phyloP scores from a whole-genome alignment of 2,329 filamentous ascomycete genomes.

The Eurotiales sp. region DNA sequence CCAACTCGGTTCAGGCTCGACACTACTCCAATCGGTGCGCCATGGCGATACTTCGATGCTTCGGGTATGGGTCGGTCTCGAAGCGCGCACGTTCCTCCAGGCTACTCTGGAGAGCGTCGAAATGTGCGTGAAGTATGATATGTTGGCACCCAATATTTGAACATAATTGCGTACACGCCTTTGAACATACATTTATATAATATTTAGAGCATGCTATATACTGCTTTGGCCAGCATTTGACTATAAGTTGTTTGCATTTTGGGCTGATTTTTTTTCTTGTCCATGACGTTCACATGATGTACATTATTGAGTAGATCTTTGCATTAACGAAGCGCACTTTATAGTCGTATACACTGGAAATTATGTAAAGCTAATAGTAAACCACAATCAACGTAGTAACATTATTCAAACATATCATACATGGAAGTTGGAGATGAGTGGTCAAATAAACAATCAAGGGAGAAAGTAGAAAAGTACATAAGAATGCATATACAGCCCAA shows the following conservation, averaged over 20 bases:
- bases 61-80: constrained; percentile 84
- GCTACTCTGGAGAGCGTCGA: constrained; percentile 88
- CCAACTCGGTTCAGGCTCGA: constrained; percentile 67
- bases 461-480: constrained; percentile 3
- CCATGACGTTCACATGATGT: too few species aligned
- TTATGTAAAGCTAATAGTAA: neutral
- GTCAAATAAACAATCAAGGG: constrained; percentile 13
- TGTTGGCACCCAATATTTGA: constrained; percentile 80
- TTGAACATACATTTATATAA: neutral
- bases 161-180: neutral
- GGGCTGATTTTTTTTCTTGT: neutral
- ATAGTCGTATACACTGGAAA: neutral
- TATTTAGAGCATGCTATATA: neutral
- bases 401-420: neutral
- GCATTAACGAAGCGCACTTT: too few species aligned
- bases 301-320: too few species aligned
- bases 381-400: neutral
- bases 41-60: constrained; percentile 79
- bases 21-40: constrained; percentile 58
- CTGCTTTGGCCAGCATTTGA: too few species aligned
- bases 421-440: neutral
- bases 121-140: constrained; percentile 84
- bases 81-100: constrained; percentile 83
- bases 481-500: constrained; percentile 12
- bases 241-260: too few species aligned